Conservation (phyloP, 352 stramenopile species). For the Salisapilia sapeloensis region DNA sequence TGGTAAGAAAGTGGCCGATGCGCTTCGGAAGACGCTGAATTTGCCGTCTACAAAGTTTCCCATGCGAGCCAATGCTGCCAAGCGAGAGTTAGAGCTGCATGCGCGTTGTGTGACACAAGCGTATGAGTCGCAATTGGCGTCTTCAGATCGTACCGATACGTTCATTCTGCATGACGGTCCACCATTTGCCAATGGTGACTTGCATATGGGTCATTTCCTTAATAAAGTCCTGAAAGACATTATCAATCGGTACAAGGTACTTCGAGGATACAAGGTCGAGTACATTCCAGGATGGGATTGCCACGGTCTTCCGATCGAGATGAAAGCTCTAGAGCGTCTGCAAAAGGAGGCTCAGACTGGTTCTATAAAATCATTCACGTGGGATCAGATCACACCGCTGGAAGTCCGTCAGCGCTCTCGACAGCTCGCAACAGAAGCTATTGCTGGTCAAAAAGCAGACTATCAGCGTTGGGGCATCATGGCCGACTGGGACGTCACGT, state of each 20-base stretch:
- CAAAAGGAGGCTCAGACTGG: constrained; percentile 29
- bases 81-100: constrained; percentile 54
- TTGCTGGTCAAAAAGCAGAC: constrained; percentile 83
- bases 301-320: constrained; percentile 97
- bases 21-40: constrained; percentile 87
- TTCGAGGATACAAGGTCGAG: constrained; percentile 86
- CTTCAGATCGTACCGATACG: constrained; percentile 7
- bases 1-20: constrained; percentile 44
- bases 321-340: constrained; percentile 93
- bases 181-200: constrained; percentile 96
- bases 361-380: no score
- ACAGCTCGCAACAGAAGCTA: constrained; percentile 84
- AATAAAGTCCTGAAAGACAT: constrained; percentile 96
- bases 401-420: constrained; percentile 84
- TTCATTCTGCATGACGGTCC: constrained; percentile 97
- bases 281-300: constrained; percentile 99
- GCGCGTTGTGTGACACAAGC: constrained; percentile 41
- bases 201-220: constrained; percentile 95
- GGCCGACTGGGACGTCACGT: constrained; percentile 70
- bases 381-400: constrained; percentile 57
- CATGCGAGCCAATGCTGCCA: constrained; percentile 90
- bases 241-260: constrained; percentile 92
- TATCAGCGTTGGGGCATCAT: constrained; percentile 93
- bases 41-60: constrained; percentile 91
- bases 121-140: constrained; percentile 20